Base-by-base conservation (phyloP, 345 rosid species). In the Gossypium bickii region DNA sequence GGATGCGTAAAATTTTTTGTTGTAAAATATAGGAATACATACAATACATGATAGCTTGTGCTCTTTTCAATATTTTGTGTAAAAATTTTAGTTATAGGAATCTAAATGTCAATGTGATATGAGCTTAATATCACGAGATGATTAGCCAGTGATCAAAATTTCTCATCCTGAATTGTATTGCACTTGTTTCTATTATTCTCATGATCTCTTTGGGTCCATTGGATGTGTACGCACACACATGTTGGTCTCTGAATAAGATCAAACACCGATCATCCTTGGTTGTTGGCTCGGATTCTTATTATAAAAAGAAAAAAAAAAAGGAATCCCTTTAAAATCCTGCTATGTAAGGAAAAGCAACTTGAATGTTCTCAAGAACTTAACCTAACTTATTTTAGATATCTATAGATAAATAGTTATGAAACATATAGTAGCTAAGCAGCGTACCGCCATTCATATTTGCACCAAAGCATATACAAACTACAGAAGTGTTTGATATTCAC, bases 31-130 rank as follows among this genome's bases (percentile, higher is more conserved):
- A 22, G 29, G 60, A 73, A 75, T 74, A 69, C 44, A 75, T 68
- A 51, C 34, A 47, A 51, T 51, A 51, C 6, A 3, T n/a, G 8
- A 44, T 66, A 68, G 43, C 45, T 66, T 27, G 63, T n/a, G 17
- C 43, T 11, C 66, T 55, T 27, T 34, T 51, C 27, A 70, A n/a
- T 11, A 73, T 48, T 44, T 38, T 65, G 57, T 80, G 78, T 80
- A 67, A 70, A 34, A 76, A 76, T 73, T 78, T 57, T 61, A 72
- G 68, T 44, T 60, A 10, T 79, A 84, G 78, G 71, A 56, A 71
- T 80, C 82, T 80, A 82, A 77, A 78, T 75, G 70, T 77, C 25
- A 24, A 22, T 22, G 25, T 27, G 61, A 79, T 67, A 66, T 64
- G 62, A 58, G 22, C 67, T 72, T 55, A 51, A 51, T 51, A 41